Percentiles rank a stretch among this genome's conserved stretches.
phyloP scores from a whole-genome alignment of 1,284 basidiomycete genomes.

The Neotropicomus parvogracilis region DNA sequence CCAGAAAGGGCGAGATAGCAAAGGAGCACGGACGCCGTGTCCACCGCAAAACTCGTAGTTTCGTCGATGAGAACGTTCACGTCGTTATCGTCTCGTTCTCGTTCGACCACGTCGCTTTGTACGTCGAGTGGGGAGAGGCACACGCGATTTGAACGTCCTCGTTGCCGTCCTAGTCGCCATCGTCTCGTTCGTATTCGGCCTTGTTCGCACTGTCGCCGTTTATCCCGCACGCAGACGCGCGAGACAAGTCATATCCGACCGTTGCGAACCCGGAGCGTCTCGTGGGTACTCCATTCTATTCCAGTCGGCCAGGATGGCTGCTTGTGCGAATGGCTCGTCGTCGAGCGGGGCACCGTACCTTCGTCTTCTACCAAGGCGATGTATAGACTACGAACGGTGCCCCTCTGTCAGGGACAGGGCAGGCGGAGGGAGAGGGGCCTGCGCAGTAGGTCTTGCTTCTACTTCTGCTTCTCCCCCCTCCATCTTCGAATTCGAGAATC shows the following conservation, averaged over 20 bases:
- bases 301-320: conserved; percentile 4
- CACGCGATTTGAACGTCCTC: not conserved
- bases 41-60: conserved; percentile 11
- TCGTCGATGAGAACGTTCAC: conserved; percentile 19
- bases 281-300: conserved; percentile 7
- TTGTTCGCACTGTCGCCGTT: not conserved
- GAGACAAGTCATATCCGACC: conserved; percentile 11
- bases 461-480: not conserved
- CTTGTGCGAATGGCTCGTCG: conserved; percentile 19
- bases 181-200: not conserved
- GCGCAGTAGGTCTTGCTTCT: not conserved
- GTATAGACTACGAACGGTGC: conserved; percentile 17
- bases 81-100: not conserved
- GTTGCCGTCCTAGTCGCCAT: no score
- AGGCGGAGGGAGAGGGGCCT: not conserved
- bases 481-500: conserved; percentile 1
- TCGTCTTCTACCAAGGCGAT: conserved; percentile 19
- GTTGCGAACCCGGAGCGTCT: not conserved
- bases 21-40: conserved; percentile 18
- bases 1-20: conserved; percentile 24
- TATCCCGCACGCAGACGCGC: not conserved
- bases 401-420: not conserved
- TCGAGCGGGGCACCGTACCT: no score
- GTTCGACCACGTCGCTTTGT: not conserved
- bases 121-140: conserved; percentile 2